phyloP scores from a whole-genome alignment of 345 rosid genomes.

The Bruguiera gymnorhiza region DNA sequence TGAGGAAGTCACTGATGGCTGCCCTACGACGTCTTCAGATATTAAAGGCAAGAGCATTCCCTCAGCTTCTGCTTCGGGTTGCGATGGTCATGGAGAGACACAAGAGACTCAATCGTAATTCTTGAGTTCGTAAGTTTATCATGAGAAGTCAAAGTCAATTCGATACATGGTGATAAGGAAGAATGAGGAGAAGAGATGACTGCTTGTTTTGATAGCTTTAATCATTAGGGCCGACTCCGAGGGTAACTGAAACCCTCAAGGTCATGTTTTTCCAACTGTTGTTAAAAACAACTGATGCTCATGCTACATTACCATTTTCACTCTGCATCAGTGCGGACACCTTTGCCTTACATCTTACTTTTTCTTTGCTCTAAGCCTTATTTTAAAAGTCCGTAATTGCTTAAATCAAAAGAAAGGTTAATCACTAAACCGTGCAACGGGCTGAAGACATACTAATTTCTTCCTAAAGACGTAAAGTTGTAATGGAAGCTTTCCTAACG shows the following conservation, averaged over 20 bases:
- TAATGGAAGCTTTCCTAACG: too few relatives aligned
- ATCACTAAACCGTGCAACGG: too few relatives aligned
- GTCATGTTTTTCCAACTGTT: too few relatives aligned
- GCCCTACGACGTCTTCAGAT: conserved; percentile 22
- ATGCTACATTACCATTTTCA: too few relatives aligned
- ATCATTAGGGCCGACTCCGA: not conserved
- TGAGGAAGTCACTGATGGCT: conserved; percentile 17
- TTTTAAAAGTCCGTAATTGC: too few relatives aligned
- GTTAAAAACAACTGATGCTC: too few relatives aligned
- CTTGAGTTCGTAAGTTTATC: conserved; percentile 4
- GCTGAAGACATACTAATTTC: too few relatives aligned
- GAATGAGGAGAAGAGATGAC: not conserved
- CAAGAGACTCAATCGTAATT: conserved; percentile 15
- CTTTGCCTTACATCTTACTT: too few relatives aligned
- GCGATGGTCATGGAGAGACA: conserved; percentile 5
- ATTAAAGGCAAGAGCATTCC: conserved; percentile 39
- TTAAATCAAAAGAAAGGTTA: too few relatives aligned
- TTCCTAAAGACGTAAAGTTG: too few relatives aligned
- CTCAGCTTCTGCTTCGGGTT: conserved; percentile 17
- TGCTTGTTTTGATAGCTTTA: not conserved
- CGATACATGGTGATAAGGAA: not conserved
- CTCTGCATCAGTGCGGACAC: too few relatives aligned
- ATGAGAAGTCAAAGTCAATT: not conserved
- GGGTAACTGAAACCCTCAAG: not conserved
- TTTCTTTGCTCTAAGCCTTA: too few relatives aligned